phyloP scores from a whole-genome alignment of 1,139 yeast genomes.

The Geotrichum aggregatum region DNA sequence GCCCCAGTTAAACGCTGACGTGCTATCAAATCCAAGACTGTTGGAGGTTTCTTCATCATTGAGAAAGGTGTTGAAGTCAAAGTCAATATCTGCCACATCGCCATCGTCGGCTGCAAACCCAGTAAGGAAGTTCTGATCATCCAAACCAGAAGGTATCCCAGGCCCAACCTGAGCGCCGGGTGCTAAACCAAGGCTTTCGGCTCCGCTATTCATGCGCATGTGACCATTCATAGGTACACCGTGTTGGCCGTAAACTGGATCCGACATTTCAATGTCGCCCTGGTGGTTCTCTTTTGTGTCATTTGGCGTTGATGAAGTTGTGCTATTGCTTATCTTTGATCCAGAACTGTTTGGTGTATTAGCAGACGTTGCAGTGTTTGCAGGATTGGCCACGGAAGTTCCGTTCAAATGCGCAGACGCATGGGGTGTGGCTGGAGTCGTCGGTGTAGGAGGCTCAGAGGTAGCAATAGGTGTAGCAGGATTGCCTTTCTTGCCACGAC shows the following conservation, averaged over 20 bases:
- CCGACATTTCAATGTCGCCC: slow-evolving; percentile 1
- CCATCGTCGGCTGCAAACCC: slow-evolving; percentile 32
- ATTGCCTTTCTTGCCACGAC: slow-evolving; percentile 24
- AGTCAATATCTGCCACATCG: slow-evolving; percentile 33
- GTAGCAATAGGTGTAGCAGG: slow-evolving; percentile 34
- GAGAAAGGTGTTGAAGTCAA: slow-evolving; percentile 37
- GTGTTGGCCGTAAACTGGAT: background rate
- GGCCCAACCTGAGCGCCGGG: slow-evolving; percentile 15
- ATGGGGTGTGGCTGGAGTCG: slow-evolving; percentile 38
- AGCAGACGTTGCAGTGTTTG: slow-evolving; percentile 5
- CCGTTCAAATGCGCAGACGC: slow-evolving; percentile 15
- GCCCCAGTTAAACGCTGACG: slow-evolving; percentile 33
- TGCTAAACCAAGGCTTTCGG: background rate
- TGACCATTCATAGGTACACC: background rate
- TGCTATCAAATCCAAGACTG: slow-evolving; percentile 32
- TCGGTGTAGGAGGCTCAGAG: slow-evolving; percentile 42
- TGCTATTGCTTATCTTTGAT: slow-evolving; percentile 2
- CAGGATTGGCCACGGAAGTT: slow-evolving; percentile 10
- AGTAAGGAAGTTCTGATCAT: slow-evolving; percentile 30
- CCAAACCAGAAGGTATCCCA: slow-evolving; percentile 24
- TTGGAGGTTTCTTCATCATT: slow-evolving; percentile 33
- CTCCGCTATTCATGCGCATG: slow-evolving; percentile 19
- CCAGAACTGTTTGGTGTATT: background rate
- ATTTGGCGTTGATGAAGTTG: background rate
- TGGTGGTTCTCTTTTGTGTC: background rate